Evolutionary conservation across 2,329 filamentous ascomycete genomes (phyloP).

Genomic region (Furcasterigmium sp.): DNA sequence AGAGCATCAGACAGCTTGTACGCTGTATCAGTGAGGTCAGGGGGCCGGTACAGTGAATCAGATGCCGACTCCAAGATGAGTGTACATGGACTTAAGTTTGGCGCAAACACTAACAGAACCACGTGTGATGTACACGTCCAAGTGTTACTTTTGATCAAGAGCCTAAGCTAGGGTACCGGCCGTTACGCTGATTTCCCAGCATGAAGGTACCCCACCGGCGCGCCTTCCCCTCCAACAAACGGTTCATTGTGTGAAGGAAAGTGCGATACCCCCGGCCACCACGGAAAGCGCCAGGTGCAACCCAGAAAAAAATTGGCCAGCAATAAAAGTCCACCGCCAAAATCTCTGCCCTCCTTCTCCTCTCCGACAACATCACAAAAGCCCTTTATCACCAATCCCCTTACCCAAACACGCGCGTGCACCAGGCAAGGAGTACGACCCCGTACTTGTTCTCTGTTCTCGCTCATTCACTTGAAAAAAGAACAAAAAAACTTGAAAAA

Average conservation of each 20-base stretch:
- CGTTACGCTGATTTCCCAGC: too few species aligned
- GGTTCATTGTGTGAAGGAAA: neutral
- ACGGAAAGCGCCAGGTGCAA: slow-evolving; percentile 8
- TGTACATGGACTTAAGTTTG: too few species aligned
- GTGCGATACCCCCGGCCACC: neutral
- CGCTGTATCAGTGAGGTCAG: too few species aligned
- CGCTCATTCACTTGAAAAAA: slow-evolving; percentile 50
- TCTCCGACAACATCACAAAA: slow-evolving; percentile 41
- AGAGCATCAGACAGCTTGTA: too few species aligned
- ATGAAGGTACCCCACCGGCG: slow-evolving; percentile 1
- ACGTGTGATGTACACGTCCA: too few species aligned
- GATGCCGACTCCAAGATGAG: too few species aligned
- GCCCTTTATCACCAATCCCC: slow-evolving; percentile 31
- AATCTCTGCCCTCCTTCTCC: slow-evolving; percentile 34
- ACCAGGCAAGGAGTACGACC: slow-evolving; percentile 52
- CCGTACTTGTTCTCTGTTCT: slow-evolving; percentile 57
- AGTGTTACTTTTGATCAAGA: too few species aligned
- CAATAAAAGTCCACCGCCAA: slow-evolving; percentile 16
- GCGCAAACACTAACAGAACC: too few species aligned
- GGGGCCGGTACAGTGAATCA: too few species aligned
- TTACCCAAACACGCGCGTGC: slow-evolving; percentile 26
- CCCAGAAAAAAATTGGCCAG: slow-evolving; percentile 13
- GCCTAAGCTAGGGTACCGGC: too few species aligned
- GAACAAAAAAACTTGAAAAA: slow-evolving; percentile 57
- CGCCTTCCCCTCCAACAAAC: slow-evolving; percentile 1